Percentiles rank a stretch among this genome's conserved stretches.
These are phyloP conservation scores for Helenozyma rhizophorensis DNA, from an alignment of 805 yeast species.

Conservation along the genomic window DNA sequence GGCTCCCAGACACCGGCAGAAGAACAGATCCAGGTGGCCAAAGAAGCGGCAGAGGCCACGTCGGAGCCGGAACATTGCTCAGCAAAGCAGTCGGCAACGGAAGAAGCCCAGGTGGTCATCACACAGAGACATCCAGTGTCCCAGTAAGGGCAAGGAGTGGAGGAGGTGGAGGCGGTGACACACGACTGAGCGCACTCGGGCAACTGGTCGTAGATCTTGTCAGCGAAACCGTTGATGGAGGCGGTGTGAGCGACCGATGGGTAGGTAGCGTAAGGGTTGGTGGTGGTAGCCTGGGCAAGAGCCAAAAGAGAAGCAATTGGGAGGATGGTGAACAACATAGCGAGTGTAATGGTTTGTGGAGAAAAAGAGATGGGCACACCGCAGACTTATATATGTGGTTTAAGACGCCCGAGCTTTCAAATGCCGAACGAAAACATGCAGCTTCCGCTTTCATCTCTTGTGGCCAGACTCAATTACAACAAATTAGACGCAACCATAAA, in stretches of 20 bases:
- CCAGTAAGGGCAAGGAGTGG: conserved; percentile 44
- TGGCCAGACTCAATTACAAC: too few relatives aligned
- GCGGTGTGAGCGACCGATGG: conserved; percentile 37
- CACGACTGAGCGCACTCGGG: conserved; percentile 37
- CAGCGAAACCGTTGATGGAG: conserved; percentile 41
- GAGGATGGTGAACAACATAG: conserved; percentile 12
- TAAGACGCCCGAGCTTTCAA: too few relatives aligned
- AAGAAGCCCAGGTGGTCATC: conserved; percentile 30
- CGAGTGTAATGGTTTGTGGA: conserved; percentile 1
- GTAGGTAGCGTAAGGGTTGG: conserved; percentile 25
- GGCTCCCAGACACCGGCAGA: conserved; percentile 33
- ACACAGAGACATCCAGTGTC: conserved; percentile 45
- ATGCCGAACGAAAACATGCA: too few relatives aligned
- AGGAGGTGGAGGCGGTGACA: conserved; percentile 27
- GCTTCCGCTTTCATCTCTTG: too few relatives aligned
- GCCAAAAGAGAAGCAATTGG: conserved; percentile 16
- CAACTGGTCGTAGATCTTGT: conserved; percentile 26
- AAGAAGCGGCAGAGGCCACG: conserved; percentile 24
- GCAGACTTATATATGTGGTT: neutral
- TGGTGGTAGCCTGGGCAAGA: conserved; percentile 9
- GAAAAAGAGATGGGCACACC: neutral
- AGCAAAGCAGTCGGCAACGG: conserved; percentile 32
- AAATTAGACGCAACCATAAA: too few relatives aligned
- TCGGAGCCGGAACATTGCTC: conserved; percentile 23
- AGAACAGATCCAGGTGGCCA: conserved; percentile 31